phyloP scores from a whole-genome alignment of 108 stramenopile species.

The Cyclostephanos tholiformis region DNA sequence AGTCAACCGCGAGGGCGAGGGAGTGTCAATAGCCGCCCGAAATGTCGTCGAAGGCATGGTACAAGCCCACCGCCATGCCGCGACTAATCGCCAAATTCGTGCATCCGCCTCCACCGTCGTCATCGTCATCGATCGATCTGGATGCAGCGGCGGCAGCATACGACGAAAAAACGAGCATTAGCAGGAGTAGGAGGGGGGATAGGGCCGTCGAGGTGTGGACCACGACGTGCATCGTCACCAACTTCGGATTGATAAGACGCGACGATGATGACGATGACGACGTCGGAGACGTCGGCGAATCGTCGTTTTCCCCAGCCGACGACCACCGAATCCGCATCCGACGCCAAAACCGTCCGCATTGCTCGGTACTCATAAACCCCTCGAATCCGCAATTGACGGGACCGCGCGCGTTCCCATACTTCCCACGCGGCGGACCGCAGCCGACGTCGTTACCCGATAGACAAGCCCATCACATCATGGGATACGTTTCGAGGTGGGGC shows the following conservation, averaged over 20 bases:
- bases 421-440: constrained; percentile 56
- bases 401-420: constrained; percentile 72
- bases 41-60: constrained; percentile 63
- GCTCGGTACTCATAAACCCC: constrained; percentile 64
- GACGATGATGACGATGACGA: background rate
- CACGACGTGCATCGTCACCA: constrained; percentile 77
- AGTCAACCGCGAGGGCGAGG: too few relatives aligned
- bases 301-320: background rate
- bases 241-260: constrained; percentile 46
- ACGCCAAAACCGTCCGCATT: background rate
- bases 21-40: background rate
- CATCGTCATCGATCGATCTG: background rate
- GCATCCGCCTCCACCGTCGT: background rate
- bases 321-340: too few relatives aligned
- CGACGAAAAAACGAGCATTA: too few relatives aligned
- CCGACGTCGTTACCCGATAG: constrained; percentile 9
- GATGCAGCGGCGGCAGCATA: background rate
- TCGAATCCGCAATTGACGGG: constrained; percentile 74
- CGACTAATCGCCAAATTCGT: constrained; percentile 37
- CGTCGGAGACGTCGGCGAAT: background rate
- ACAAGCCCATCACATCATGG: constrained; percentile 59
- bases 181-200: too few relatives aligned
- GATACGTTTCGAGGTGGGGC: constrained; percentile 75
- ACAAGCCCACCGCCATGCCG: constrained; percentile 44
- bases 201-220: constrained; percentile 68